Base-by-base conservation (phyloP, 495 filamentous ascomycete species). In the Penicillium bovifimosum region DNA sequence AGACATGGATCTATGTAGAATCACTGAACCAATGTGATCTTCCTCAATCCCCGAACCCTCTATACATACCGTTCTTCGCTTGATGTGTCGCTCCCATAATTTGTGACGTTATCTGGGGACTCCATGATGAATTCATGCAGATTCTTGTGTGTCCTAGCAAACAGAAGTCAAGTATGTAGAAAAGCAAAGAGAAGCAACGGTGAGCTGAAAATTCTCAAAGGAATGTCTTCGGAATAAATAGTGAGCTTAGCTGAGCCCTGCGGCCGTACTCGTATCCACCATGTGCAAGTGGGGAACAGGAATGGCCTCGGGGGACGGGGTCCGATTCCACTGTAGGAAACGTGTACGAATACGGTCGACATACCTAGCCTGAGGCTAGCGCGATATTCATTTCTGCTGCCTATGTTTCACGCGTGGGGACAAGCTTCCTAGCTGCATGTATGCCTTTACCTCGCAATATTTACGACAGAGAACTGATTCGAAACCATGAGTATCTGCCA, bases 31-130 rank as follows among this genome's bases (percentile, higher is more conserved):
- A 7, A 9, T 43, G 28, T 29, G 7, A n/a, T 2, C 1, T 5
- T 11, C 10, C 26, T 32, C 16, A 10, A 10, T 13, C 5, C 24
- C 4, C 3, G 17, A 9, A 39, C 11, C 33, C 38, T 20, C 7
- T 17, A 24, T 32, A 32, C 60, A 28, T 61, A 66, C 63, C 58
- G 55, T 41, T 64, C 63, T 10, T 66, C 63, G 28, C 58, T 64
- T 9, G 42, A 35, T 17, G 52, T 55, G 50, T 64, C 63, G 34
- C 63, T 66, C 9, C 61, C 57, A 39, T 64, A 66, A 41, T 33
- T 52, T 18, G 46, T 36, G 6, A 58, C 53, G 27, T 24, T 34
- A 10, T 31, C 41, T 2, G 52, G 28, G 5, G 60, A 45, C 16
- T 49, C 55, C 63, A 61, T 50, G n/a, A 1, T 46, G 18, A 36